Percentiles rank a stretch among this genome's conserved stretches.
phyloP scores from a whole-genome alignment of 768 basidiomycete species.

The Suillus lakei region DNA sequence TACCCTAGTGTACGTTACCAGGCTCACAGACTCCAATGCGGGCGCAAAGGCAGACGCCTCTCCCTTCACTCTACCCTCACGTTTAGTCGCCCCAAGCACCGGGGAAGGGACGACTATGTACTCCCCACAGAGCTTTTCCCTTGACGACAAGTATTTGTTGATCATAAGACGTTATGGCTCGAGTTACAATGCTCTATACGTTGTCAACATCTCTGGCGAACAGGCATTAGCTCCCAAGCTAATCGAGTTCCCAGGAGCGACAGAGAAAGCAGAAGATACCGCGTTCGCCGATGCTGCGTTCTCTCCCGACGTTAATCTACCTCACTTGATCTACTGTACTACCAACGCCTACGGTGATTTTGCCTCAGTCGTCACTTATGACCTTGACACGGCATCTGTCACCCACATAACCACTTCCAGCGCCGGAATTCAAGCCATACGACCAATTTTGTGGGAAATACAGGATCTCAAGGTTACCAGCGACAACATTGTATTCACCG shows the following conservation, averaged over 20 bases:
- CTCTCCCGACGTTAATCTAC: conserved; percentile 34
- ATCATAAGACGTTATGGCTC: conserved; percentile 35
- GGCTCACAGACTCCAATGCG: conserved; percentile 35
- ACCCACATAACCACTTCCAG: conserved; percentile 44
- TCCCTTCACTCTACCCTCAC: conserved; percentile 38
- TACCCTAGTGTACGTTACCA: conserved; percentile 41
- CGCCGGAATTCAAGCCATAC: conserved; percentile 33
- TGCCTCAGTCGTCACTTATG: conserved; percentile 38
- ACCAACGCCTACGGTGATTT: conserved; percentile 47
- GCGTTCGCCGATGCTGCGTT: conserved; percentile 25
- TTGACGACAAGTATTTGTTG: conserved; percentile 44
- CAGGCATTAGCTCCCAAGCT: conserved; percentile 28
- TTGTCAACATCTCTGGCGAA: conserved; percentile 39
- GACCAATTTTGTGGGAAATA: conserved; percentile 42
- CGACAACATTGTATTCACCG: conserved; percentile 36
- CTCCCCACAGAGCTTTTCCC: conserved; percentile 40
- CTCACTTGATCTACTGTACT: conserved; percentile 38
- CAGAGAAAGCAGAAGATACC: conserved; percentile 36
- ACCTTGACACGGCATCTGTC: conserved; percentile 33
- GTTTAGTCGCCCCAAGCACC: conserved; percentile 37
- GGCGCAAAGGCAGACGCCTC: conserved; percentile 32
- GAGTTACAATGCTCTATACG: conserved; percentile 33
- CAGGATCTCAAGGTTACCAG: conserved; percentile 28
- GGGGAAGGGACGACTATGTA: conserved; percentile 36
- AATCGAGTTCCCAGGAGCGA: conserved; percentile 39